phyloP scores from a whole-genome alignment of 192 early-diverging fungal genomes.

The Podila epicladia region DNA sequence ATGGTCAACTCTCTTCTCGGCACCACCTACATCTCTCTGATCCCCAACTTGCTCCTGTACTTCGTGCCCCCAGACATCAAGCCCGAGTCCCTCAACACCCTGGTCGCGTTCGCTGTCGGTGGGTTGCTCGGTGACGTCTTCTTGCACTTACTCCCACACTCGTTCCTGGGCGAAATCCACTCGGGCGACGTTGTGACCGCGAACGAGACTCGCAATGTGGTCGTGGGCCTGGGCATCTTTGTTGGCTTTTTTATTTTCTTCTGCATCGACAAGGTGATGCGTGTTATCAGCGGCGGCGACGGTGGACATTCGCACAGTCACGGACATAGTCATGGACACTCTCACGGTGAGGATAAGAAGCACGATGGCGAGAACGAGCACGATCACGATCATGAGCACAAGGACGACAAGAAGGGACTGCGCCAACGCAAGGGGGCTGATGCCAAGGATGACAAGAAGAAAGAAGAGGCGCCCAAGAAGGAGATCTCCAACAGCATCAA shows the following conservation, averaged over 20 bases:
- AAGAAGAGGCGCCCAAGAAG: slow-evolving; percentile 22
- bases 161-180: slow-evolving; percentile 70
- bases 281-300: slow-evolving; percentile 73
- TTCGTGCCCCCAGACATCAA: slow-evolving; percentile 76
- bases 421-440: slow-evolving; percentile 23
- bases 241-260: slow-evolving; percentile 80
- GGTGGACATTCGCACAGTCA: slow-evolving; percentile 69
- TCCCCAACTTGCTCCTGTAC: slow-evolving; percentile 82
- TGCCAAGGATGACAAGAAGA: slow-evolving; percentile 46
- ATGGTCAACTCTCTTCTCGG: slow-evolving; percentile 74
- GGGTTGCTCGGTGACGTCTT: slow-evolving; percentile 88
- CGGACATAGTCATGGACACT: slow-evolving; percentile 56
- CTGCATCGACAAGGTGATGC: slow-evolving; percentile 86
- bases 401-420: slow-evolving; percentile 30
- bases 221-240: slow-evolving; percentile 82
- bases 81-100: slow-evolving; percentile 68
- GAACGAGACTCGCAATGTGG: slow-evolving; percentile 65
- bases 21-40: slow-evolving; percentile 83
- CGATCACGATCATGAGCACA: slow-evolving; percentile 25
- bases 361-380: slow-evolving; percentile 51
- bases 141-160: slow-evolving; percentile 83
- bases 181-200: slow-evolving; percentile 42
- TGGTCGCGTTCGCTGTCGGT: slow-evolving; percentile 91
- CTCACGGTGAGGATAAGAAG: slow-evolving; percentile 42
- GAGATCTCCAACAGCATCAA: slow-evolving; percentile 62